Percentiles rank a stretch among this genome's conserved stretches.
Conservation (phyloP, 192 early-diverging fungal species). For the Linnemannia exigua region DNA sequence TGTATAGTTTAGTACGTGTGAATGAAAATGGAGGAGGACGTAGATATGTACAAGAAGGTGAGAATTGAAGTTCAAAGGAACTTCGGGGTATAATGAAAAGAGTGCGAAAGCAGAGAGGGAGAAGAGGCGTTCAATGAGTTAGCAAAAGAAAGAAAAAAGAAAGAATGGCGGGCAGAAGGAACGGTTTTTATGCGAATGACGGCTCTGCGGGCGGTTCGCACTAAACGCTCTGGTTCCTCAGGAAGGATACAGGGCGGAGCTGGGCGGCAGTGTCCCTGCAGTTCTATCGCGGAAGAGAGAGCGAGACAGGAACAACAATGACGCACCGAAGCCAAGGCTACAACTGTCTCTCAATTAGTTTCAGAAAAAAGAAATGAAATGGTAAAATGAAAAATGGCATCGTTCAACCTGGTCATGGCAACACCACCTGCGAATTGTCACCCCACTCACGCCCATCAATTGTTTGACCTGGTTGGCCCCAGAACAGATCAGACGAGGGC, state of each 20-base stretch:
- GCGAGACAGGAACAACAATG: constrained; percentile 3
- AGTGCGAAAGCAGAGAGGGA: background rate
- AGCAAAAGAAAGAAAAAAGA: background rate
- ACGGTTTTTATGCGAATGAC: background rate
- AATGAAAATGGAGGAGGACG: background rate
- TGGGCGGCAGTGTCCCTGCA: background rate
- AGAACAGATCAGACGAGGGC: no score
- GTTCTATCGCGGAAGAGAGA: background rate
- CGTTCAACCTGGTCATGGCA: background rate
- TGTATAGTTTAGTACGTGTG: background rate
- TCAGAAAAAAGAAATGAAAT: background rate
- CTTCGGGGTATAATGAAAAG: background rate
- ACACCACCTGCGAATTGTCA: background rate
- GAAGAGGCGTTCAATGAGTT: background rate
- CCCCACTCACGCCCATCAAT: background rate
- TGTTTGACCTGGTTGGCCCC: background rate
- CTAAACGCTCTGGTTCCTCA: background rate
- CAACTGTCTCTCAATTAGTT: constrained; percentile 3
- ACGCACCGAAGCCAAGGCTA: background rate
- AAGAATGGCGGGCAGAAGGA: background rate
- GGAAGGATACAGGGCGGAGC: background rate
- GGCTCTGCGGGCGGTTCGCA: background rate
- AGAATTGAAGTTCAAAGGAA: background rate
- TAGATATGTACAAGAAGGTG: background rate
- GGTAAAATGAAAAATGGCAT: no score